These are phyloP conservation scores for Coprinopsis sp. DNA, from an alignment of 768 basidiomycete species.

Conservation along the genomic window DNA sequence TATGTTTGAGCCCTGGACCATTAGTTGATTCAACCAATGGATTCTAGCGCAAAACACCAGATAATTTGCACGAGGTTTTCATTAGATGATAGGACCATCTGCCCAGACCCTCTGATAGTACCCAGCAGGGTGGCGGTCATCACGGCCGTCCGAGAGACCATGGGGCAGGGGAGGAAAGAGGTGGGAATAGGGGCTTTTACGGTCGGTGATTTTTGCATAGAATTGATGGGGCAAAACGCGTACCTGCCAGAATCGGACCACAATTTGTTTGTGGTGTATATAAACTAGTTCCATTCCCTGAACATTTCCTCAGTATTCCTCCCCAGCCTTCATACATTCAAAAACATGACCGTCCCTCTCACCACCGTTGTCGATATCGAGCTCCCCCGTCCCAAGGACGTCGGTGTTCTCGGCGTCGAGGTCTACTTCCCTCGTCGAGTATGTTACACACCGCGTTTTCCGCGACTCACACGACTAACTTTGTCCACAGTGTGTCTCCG, in stretches of 20 bases:
- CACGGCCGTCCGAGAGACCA: no score
- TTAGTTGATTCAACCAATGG: no score
- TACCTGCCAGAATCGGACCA: conserved; percentile 38
- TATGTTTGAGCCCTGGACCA: no score
- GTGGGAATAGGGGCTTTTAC: neutral
- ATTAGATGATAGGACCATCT: no score
- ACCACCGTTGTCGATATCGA: conserved; percentile 32
- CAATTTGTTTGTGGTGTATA: conserved; percentile 36
- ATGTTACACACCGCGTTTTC: conserved; percentile 24
- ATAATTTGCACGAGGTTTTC: no score
- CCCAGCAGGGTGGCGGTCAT: no score
- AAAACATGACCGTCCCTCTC: conserved; percentile 41
- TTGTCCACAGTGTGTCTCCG: conserved; percentile 78
- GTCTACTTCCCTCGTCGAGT: conserved; percentile 93
- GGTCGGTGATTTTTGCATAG: neutral
- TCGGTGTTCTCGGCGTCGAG: conserved; percentile 91
- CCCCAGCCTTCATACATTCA: conserved; percentile 8
- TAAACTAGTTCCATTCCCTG: conserved; percentile 18
- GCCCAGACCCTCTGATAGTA: no score
- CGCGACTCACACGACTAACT: conserved; percentile 7
- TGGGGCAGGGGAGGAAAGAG: no score
- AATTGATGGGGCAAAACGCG: neutral
- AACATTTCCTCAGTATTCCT: conserved; percentile 12
- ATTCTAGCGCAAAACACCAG: no score
- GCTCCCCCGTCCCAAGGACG: conserved; percentile 76